phyloP scores from a whole-genome alignment of 1,284 basidiomycete species.

The Trametes polyzona region DNA sequence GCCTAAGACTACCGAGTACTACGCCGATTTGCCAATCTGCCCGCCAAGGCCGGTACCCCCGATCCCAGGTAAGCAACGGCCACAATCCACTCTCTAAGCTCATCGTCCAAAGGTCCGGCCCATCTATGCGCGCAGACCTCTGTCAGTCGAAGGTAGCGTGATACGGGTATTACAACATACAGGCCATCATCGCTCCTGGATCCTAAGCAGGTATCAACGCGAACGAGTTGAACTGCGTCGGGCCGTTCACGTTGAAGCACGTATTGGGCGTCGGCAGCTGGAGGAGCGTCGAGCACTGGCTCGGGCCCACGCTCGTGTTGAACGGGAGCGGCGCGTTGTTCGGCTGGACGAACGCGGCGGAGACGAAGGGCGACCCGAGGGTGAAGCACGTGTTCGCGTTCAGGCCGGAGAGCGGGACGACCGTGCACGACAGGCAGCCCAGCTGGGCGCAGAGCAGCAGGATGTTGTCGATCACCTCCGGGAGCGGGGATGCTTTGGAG shows the following conservation, averaged over 20 bases:
- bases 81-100: too few relatives aligned
- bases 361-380: not conserved
- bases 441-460: not conserved
- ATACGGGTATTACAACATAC: too few relatives aligned
- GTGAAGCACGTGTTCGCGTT: conserved; percentile 1
- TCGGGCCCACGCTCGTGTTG: not conserved
- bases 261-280: not conserved
- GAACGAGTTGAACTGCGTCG: not conserved
- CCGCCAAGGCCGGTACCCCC: too few relatives aligned
- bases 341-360: not conserved
- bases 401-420: conserved; percentile 4
- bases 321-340: not conserved
- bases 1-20: too few relatives aligned
- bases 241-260: conserved; percentile 4
- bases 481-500: not conserved
- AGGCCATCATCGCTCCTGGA: too few relatives aligned
- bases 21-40: too few relatives aligned
- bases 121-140: too few relatives aligned
- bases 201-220: too few relatives aligned
- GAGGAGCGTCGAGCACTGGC: not conserved
- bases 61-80: too few relatives aligned
- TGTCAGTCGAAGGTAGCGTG: too few relatives aligned
- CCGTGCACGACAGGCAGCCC: conserved; percentile 4
- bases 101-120: too few relatives aligned
- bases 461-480: conserved; percentile 7